phyloP scores from a whole-genome alignment of 352 stramenopile genomes.

The Pythium coloratum region DNA sequence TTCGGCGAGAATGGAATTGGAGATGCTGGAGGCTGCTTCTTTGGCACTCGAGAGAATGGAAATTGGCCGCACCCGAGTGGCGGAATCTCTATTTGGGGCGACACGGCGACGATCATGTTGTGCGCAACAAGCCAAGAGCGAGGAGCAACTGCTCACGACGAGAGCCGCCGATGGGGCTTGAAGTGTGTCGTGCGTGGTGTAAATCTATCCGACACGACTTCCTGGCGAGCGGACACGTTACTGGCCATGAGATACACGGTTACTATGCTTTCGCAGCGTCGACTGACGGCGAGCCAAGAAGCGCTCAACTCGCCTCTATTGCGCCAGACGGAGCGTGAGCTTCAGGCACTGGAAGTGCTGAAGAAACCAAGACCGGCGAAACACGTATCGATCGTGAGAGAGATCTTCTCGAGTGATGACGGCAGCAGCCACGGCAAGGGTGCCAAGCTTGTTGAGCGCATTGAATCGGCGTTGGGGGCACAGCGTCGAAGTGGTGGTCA shows the following conservation, averaged over 20 bases:
- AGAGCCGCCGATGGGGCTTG: conserved; percentile 60
- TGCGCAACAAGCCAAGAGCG: conserved; percentile 63
- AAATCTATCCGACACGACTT: conserved; percentile 8
- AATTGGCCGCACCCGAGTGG: conserved; percentile 47
- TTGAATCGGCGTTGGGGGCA: conserved; percentile 2
- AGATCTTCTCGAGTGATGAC: conserved; percentile 4
- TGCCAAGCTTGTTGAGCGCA: conserved; percentile 3
- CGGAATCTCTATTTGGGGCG: conserved; percentile 57
- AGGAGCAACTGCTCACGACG: conserved; percentile 29
- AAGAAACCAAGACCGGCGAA: neutral
- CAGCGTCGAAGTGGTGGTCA: neutral
- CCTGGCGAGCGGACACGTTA: conserved; percentile 38
- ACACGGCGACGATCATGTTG: conserved; percentile 68
- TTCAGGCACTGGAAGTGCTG: conserved; percentile 2
- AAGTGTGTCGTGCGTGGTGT: conserved; percentile 58
- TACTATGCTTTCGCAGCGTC: conserved; percentile 18
- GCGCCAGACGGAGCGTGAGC: neutral
- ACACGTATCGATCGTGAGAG: neutral
- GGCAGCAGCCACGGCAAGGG: neutral
- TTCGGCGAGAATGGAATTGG: conserved; percentile 61
- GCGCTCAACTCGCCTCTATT: conserved; percentile 3
- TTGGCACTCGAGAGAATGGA: conserved; percentile 47
- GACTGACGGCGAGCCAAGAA: conserved; percentile 8
- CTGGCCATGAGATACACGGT: conserved; percentile 39
- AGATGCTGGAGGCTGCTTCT: conserved; percentile 68